Evolutionary conservation across 2,329 filamentous ascomycete genomes (phyloP), one percentile per base, ranked within the genome.

Genomic region (Periconia sp.): DNA sequence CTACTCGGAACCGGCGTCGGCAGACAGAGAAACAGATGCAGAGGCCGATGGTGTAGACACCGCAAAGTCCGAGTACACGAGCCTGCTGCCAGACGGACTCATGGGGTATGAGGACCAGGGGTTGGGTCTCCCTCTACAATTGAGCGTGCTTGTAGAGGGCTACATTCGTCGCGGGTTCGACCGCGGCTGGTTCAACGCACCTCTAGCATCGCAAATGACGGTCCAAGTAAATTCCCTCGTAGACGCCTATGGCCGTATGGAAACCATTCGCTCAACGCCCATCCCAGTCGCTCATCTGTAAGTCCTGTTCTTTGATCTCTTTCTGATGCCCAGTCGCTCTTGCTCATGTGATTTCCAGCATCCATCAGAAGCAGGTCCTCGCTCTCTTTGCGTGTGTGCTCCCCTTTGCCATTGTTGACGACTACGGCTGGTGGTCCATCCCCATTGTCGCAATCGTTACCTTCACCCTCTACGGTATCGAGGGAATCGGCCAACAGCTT

Each of bases 381-480:
- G 81, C 80, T 0, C 69, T 86, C 1, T 86, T 83, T 54, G 77
- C 78, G 21, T 76, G 74, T 37, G 78, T 86, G 8, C 67, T 86
- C 4, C 83, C 83, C 0, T 86, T 86, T 56, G 81, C 81, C 1
- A 79, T 85, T 67, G 82, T 84, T 0, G 76, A 79, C 32, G 79
- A 84, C 37, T 82, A 85, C 70, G 76, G 76, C 4, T 86, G 82
- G 82, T 85, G 80, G 78, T 73, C 78, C 0, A 71, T 86, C 2
- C 75, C 79, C 2, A 77, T 86, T 19, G 79, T 83, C 0, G 76
- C 76, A 1, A 74, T 86, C 10, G 77, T 86, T 4, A 77, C 78
- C 3, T 86, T 86, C 54, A 85, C 83, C 0, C 69, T 86, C 2
- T 86, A 86, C 47, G 82, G 81, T 0, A 84, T 84, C 18, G 81